Conservation (phyloP, 1,284 basidiomycete genomes). For the Ganoderma lucidum region DNA sequence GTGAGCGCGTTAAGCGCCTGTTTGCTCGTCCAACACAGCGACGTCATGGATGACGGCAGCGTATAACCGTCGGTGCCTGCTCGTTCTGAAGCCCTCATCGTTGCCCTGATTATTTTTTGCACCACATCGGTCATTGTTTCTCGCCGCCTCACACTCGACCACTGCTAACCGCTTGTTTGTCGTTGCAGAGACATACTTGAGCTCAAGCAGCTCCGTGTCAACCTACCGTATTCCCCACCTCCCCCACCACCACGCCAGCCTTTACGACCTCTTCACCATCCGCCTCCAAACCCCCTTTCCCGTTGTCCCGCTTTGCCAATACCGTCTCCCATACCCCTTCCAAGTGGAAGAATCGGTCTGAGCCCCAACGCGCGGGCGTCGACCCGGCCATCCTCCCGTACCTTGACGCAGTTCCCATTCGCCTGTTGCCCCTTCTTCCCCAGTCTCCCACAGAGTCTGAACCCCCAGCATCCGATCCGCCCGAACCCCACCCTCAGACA, state of each 20-base stretch:
- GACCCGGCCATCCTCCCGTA: constrained; percentile 43
- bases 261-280: constrained; percentile 36
- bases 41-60: constrained; percentile 32
- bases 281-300: constrained; percentile 34
- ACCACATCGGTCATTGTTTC: neutral
- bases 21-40: constrained; percentile 1
- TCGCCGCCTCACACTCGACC: constrained; percentile 3
- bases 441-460: constrained; percentile 20
- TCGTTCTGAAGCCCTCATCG: neutral
- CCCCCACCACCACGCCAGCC: constrained; percentile 36
- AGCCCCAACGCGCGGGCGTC: constrained; percentile 29
- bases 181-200: constrained; percentile 46
- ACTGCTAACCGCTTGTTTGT: neutral
- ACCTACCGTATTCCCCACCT: constrained; percentile 42
- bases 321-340: constrained; percentile 39
- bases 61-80: neutral
- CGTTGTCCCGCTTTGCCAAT: constrained; percentile 40
- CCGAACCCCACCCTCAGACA: constrained; percentile 24
- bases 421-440: constrained; percentile 42
- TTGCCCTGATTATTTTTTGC: neutral
- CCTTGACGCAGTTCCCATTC: constrained; percentile 44
- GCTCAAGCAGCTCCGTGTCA: constrained; percentile 47
- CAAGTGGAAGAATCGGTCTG: constrained; percentile 41
- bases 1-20: neutral
- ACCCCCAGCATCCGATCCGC: constrained; percentile 17